phyloP scores from a whole-genome alignment of 2,329 filamentous ascomycete genomes.

The Spiromastix sp. region DNA sequence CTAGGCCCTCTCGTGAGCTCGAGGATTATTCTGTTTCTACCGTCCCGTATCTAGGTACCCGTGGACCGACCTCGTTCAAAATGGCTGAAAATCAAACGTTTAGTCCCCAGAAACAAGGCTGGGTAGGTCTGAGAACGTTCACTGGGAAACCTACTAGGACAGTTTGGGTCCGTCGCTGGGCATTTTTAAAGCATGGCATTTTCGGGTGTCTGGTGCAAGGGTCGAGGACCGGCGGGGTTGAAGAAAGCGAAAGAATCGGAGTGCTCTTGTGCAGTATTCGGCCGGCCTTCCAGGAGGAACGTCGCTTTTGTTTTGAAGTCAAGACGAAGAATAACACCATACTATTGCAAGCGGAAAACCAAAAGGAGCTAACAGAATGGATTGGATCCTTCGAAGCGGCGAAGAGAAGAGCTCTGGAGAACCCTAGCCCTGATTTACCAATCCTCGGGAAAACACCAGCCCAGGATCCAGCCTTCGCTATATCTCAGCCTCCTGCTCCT shows the following conservation, averaged over 20 bases:
- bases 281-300: slow-evolving; percentile 82
- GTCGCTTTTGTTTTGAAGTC: slow-evolving; percentile 94
- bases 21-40: slow-evolving; percentile 88
- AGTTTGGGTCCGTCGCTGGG: slow-evolving; percentile 88
- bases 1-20: slow-evolving; percentile 78
- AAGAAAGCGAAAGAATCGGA: slow-evolving; percentile 93
- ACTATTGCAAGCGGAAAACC: slow-evolving; percentile 84
- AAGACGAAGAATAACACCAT: slow-evolving; percentile 94
- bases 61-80: slow-evolving; percentile 55
- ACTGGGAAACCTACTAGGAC: slow-evolving; percentile 82
- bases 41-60: slow-evolving; percentile 69
- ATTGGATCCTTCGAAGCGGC: slow-evolving; percentile 85
- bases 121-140: slow-evolving; percentile 74
- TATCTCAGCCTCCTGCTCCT: slow-evolving; percentile 75
- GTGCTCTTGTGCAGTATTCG: slow-evolving; percentile 89
- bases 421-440: slow-evolving; percentile 43
- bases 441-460: slow-evolving; percentile 33
- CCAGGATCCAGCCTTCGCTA: slow-evolving; percentile 72
- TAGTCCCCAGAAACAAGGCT: slow-evolving; percentile 77
- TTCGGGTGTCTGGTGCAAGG: slow-evolving; percentile 91
- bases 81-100: slow-evolving; percentile 31
- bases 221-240: slow-evolving; percentile 66
- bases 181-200: slow-evolving; percentile 88
- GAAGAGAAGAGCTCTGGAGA: slow-evolving; percentile 84
- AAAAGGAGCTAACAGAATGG: slow-evolving; percentile 88